Evolutionary conservation across 768 basidiomycete species (phyloP), one percentile per base, ranked within the genome.

Genomic region (Amanita subjunquillea): DNA sequence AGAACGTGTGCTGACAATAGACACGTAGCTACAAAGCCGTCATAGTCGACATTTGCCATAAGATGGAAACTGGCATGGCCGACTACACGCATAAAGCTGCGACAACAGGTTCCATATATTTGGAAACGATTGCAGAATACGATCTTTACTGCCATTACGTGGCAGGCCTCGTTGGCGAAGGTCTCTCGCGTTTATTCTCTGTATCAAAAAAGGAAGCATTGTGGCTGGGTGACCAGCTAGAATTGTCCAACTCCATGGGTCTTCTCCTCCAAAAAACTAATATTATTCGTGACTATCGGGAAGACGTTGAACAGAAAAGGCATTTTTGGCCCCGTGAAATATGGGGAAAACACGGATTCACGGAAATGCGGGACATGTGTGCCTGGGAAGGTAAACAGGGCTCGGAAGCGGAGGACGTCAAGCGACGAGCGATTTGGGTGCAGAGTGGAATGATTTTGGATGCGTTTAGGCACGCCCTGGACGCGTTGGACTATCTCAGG

Each of bases 131-230:
- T 50, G 73, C 81, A 36, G 92, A 96, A 58, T 99, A 93, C 70
- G 91, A 97, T 65, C 78, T 99, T 12, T 99, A 99, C 69, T 99
- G 95, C 65, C 95, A 99, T 67, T 97, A 93, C 63, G 95, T 98
- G 59, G 95, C 95, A 0, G 95, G 95, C 2, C 85, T 99, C 53
- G 95, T 98, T 54, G 95, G 95, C 34, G 94, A 98, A 67, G 94
- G 94, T 43, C 79, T 95, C 30, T 91, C 90, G 0, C 81, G 91
- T 10, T 74, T 98, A 40, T 95, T 91, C 72, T 73, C 87, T 13
- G 87, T 87, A 3, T 90, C 91, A 4, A 80, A 80, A 23, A 93
- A 91, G 62, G 94, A 97, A 66, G 75, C 74, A 0, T 60, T 76
- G 0, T 88, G 80, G 72, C 69, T 99, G 34, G 83, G 77, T 27